Evolutionary conservation across 305 asterid genomes (phyloP), one percentile per base, ranked within the genome.

Genomic region (Andrographis paniculata): DNA sequence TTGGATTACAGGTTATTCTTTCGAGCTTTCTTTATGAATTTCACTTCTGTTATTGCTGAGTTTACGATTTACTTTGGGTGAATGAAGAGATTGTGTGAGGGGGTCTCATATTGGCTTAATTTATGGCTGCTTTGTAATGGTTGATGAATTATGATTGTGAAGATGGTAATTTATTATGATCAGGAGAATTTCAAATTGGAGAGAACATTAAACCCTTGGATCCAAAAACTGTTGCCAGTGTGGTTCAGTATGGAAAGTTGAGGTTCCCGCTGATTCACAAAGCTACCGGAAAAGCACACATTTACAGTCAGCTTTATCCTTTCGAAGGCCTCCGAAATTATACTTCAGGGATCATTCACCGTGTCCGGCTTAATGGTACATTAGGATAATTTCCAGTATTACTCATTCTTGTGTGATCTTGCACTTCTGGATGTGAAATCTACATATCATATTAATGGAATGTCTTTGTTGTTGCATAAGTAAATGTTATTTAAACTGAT

Each of bases 261-360:
- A 69, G 69, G 27, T 49, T 35, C 51, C 72, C 60, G 2, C 57
- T 78, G 76, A 49, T 12, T 28, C 72, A 62, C 68, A 72, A 59
- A 61, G 82, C 81, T 14, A 68, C 50, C 0, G 98, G 98, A 17
- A 46, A 75, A 52, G 80, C 98, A 20, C 81, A 78, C 14, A 44
- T 85, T 44, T 89, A 85, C 61, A 72, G 37, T 33, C 98, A 89
- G 46, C 84, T 85, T 16, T 89, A 89, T 63, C 93, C 95, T 36
- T 89, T 69, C 48, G 58, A 77, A 57, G 92, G 95, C 44, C 77
- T 89, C 60, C 70, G 63, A 58, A 89, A 89, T 56, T 89, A 89
- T 76, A 80, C 95, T 48, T 85, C 98, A 5, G 94, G 98, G 48
- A 80, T 82, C 50, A 82, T 89, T 41, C 98, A 89, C 66, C 98